Evolutionary conservation across 257 asterid genomes (phyloP).

Genomic region (Nicotiana benthamiana): DNA sequence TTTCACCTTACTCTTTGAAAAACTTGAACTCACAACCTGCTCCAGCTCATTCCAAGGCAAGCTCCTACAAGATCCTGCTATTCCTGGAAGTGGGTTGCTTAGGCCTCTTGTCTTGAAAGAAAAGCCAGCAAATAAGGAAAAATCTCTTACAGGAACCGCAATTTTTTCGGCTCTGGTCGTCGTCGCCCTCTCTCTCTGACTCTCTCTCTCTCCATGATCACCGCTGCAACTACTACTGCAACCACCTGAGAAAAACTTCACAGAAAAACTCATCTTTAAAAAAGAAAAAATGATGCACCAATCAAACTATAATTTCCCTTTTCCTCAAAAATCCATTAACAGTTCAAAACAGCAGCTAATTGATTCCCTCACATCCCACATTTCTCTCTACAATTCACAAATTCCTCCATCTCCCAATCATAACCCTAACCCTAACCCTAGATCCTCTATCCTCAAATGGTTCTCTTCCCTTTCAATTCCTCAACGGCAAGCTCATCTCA

Average conservation of each 20-base stretch:
- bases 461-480: constrained; percentile 63
- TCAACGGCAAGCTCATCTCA: constrained; percentile 84
- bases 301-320: neutral
- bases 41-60: too few relatives aligned
- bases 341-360: constrained; percentile 48
- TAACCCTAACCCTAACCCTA: constrained; percentile 27
- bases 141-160: neutral
- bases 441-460: constrained; percentile 75
- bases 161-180: neutral
- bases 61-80: too few relatives aligned
- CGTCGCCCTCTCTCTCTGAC: neutral
- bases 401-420: constrained; percentile 20
- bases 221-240: neutral
- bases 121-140: neutral
- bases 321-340: neutral
- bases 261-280: neutral
- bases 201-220: neutral
- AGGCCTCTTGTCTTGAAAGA: too few relatives aligned
- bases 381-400: constrained; percentile 65
- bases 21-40: too few relatives aligned
- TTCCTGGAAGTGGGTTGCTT: too few relatives aligned
- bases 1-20: too few relatives aligned
- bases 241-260: neutral
- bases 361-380: constrained; percentile 79
- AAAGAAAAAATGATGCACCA: neutral